Evolutionary conservation across 345 rosid species (phyloP).

Genomic region (Kernera saxatilis): DNA sequence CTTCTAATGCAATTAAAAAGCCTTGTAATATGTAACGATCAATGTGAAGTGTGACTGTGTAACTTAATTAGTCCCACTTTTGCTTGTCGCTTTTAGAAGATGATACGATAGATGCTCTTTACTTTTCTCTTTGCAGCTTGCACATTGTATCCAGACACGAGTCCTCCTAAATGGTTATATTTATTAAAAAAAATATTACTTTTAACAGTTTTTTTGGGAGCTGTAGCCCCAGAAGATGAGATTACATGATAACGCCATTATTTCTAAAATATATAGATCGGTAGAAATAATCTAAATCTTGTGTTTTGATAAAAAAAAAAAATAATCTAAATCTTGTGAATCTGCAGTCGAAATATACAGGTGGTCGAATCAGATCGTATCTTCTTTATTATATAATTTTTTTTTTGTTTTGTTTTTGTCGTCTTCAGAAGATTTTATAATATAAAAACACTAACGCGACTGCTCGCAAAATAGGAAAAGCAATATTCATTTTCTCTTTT

Average conservation of each 20-base stretch:
- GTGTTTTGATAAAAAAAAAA: too few species aligned
- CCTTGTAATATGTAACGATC: not conserved
- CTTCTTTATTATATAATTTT: not conserved
- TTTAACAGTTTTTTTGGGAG: not conserved
- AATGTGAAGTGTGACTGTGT: not conserved
- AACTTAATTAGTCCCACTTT: not conserved
- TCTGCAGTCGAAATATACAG: constrained; percentile 3
- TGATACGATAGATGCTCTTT: constrained; percentile 10
- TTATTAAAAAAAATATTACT: not conserved
- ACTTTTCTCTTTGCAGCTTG: constrained; percentile 6
- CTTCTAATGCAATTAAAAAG: not conserved
- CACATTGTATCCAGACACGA: constrained; percentile 19
- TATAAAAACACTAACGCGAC: too few species aligned
- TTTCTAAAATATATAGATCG: constrained; percentile 6
- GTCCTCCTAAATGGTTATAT: not conserved
- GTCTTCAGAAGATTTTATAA: not conserved
- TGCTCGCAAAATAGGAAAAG: too few species aligned
- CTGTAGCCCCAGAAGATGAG: constrained; percentile 7
- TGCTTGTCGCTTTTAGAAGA: constrained; percentile 1
- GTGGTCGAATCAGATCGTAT: constrained; percentile 12
- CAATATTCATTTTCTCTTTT: too few species aligned
- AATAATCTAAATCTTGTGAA: constrained; percentile 1
- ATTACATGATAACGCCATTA: constrained; percentile 5
- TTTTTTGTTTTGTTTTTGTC: too few species aligned
- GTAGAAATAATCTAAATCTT: constrained; percentile 1